Percentiles rank a stretch among this genome's conserved stretches.
Conservation (phyloP, 768 basidiomycete genomes). For the Mycena vitilis region DNA sequence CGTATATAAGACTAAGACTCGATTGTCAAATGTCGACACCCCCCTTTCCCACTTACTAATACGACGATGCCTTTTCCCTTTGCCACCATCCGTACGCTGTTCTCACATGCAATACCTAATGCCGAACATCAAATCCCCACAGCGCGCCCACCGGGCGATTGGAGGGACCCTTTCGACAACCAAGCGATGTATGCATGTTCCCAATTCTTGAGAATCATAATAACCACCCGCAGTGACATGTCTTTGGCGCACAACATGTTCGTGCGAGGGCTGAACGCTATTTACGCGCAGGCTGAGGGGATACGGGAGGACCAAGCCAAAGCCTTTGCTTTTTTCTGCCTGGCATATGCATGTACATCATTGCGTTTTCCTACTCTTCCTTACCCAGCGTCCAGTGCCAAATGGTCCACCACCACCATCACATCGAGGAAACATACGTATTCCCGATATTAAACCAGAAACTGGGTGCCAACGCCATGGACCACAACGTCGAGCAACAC, state of each 20-base stretch:
- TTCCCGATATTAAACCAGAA: constrained; percentile 45
- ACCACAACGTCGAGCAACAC: constrained; percentile 44
- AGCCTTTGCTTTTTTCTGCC: constrained; percentile 43
- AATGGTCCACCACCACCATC: constrained; percentile 46
- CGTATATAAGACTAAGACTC: background rate
- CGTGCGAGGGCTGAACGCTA: constrained; percentile 44
- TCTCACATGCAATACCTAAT: background rate
- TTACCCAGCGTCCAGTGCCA: constrained; percentile 28
- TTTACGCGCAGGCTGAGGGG: constrained; percentile 40
- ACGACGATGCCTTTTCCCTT: constrained; percentile 3
- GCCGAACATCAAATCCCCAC: background rate
- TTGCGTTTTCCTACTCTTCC: background rate
- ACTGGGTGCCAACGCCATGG: constrained; percentile 40
- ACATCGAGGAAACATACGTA: constrained; percentile 42
- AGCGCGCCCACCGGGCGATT: constrained; percentile 42
- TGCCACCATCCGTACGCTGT: background rate
- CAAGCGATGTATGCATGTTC: constrained; percentile 41
- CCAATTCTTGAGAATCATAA: background rate
- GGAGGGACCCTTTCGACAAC: constrained; percentile 43
- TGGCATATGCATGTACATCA: constrained; percentile 38
- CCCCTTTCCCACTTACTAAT: no score
- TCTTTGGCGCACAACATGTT: constrained; percentile 45
- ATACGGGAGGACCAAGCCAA: constrained; percentile 40
- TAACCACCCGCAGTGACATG: constrained; percentile 41
- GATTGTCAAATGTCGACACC: background rate